Conservation (phyloP, 1,284 basidiomycete genomes). For the Ganoderma sinense region DNA sequence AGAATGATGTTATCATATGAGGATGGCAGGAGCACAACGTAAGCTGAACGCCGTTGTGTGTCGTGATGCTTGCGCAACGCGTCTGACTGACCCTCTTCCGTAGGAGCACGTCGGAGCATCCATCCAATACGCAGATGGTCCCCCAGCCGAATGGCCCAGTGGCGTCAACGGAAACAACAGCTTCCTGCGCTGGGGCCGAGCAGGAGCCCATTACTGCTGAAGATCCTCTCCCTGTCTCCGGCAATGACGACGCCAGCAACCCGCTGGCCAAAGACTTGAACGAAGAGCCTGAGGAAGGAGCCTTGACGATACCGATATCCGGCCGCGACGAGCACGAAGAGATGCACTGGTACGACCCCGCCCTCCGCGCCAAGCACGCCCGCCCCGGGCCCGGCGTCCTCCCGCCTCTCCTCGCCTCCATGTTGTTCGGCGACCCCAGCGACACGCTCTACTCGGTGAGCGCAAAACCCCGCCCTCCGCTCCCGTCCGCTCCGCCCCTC, state of each 20-base stretch:
- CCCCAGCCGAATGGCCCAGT: background rate
- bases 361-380: conserved; percentile 46
- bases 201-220: background rate
- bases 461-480: conserved; percentile 41
- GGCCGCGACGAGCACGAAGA: conserved; percentile 66
- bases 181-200: background rate
- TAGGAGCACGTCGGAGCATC: background rate
- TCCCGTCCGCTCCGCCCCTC: conserved; percentile 35
- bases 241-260: background rate
- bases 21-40: background rate
- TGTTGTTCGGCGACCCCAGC: conserved; percentile 68
- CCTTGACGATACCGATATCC: conserved; percentile 50
- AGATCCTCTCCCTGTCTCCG: background rate
- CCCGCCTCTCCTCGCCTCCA: conserved; percentile 67
- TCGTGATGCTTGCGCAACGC: background rate
- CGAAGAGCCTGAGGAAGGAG: conserved; percentile 32
- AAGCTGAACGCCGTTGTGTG: background rate
- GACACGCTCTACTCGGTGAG: conserved; percentile 73
- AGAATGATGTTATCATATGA: background rate
- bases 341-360: conserved; percentile 69
- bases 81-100: no score
- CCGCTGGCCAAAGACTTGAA: conserved; percentile 14
- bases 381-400: conserved; percentile 76
- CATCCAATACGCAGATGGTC: background rate
- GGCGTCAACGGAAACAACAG: background rate